Evolutionary conservation across 257 asterid species (phyloP).

Genomic region (Hygrophila difformis): DNA sequence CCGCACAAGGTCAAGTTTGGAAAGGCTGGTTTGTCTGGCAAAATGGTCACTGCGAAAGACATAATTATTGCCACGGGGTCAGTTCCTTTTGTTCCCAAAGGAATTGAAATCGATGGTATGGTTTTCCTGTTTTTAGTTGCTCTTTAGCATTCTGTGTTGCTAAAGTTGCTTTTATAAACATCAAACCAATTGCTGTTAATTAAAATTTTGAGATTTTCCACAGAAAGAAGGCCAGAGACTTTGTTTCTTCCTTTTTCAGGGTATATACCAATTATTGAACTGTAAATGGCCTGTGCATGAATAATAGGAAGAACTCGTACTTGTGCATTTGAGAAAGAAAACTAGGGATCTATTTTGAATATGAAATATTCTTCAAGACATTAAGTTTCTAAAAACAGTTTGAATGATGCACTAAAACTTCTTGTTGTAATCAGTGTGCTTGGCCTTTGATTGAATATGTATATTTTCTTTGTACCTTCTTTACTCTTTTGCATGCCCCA

Average conservation of each 20-base stretch:
- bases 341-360: too few species aligned
- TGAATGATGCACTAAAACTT: not conserved
- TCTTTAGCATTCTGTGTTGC: not conserved
- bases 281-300: not conserved
- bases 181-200: not conserved
- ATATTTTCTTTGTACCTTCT: not conserved
- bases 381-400: not conserved
- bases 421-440: not conserved
- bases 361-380: not conserved
- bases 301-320: not conserved
- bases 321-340: not conserved
- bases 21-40: slow-evolving; percentile 24
- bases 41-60: slow-evolving; percentile 35
- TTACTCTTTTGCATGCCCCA: slow-evolving; percentile 7
- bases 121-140: slow-evolving; percentile 1
- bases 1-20: slow-evolving; percentile 40
- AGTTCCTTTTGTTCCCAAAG: slow-evolving; percentile 45
- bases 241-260: not conserved
- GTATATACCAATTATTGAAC: not conserved
- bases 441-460: not conserved
- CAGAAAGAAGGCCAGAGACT: not conserved
- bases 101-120: slow-evolving; percentile 43
- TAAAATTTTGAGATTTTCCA: not conserved
- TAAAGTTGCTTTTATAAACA: not conserved
- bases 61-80: slow-evolving; percentile 47